These are phyloP conservation scores for Trichoderma afroharzianum DNA, from an alignment of 2,329 filamentous ascomycete species.

Conservation along the genomic window DNA sequence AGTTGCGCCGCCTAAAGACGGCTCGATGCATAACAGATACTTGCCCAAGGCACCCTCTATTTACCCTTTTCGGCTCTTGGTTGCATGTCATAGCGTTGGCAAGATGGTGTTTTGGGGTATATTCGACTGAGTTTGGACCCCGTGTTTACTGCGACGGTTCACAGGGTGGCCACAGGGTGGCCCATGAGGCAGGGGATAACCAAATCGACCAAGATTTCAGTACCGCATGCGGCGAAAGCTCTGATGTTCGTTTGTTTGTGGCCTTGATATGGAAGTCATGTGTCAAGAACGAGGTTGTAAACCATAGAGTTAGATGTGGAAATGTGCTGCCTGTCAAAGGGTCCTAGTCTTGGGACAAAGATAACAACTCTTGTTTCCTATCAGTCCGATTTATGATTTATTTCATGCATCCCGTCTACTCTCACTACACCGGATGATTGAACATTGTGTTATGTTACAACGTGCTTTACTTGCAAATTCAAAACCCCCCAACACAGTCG, in stretches of 20 bases:
- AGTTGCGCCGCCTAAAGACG: background rate
- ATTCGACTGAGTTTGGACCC: background rate
- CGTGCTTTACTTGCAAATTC: background rate
- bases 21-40: background rate
- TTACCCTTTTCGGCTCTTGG: background rate
- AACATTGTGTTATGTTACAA: background rate
- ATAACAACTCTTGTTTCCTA: background rate
- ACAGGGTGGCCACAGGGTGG: slow-evolving; percentile 11
- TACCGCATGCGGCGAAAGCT: slow-evolving; percentile 14
- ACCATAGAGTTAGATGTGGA: background rate
- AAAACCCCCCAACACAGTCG: background rate
- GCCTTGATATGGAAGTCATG: slow-evolving; percentile 1
- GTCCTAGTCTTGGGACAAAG: background rate
- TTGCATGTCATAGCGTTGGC: background rate
- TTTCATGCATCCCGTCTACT: background rate
- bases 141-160: background rate
- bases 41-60: background rate
- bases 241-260: slow-evolving; percentile 10
- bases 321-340: background rate
- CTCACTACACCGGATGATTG: background rate
- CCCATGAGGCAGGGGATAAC: background rate
- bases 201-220: background rate
- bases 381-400: background rate
- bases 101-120: background rate
- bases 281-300: background rate